Evolutionary conservation across 805 yeast genomes (phyloP), one percentile per base, ranked within the genome.

Genomic region (Kuraishia borneana): DNA sequence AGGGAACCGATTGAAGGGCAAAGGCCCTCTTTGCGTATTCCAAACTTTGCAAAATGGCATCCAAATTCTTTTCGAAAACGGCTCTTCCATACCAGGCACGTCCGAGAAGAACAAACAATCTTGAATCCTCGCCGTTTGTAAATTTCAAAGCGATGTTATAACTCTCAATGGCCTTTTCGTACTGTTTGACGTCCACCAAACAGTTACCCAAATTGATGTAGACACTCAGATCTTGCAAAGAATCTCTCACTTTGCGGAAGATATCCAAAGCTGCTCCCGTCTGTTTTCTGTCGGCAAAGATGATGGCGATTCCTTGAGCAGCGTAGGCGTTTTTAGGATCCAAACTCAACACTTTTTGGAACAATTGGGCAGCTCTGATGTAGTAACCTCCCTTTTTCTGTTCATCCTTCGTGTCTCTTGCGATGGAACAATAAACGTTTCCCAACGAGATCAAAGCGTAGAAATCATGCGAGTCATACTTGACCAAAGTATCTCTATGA

Each of bases 251-350:
- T 45, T 88, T 85, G 54, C 94, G 72, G 48, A 92, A 76, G 30
- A 88, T 78, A 43, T 84, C 94, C 47, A 88, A 65, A 0, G 97
- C 95, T 40, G 77, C 66, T 18, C 73, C 76, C 22, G 73, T 60
- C 44, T 83, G 77, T 43, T 78, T 77, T 47, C 77, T 79, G 48
- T 89, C 96, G 8, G 94, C 94, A 54, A 85, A 82, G 4, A 87
- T 75, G 36, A 92, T 85, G 1, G 96, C 97, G 41, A 92, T 68
- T 36, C 99, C 99, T 56, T 92, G 98, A 1, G 98, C 97, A 4
- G 98, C 99, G 60, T 79, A 92, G 1, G 88, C 89, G 51, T 89
- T 84, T 44, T 70, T 65, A 2, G 88, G 74, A 58, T 92, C 97
- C 20, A 87, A 58, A 33, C 82, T 77, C 35, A 92, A 61, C 2